These are phyloP conservation scores for Botrytis aclada DNA, from an alignment of 2,329 filamentous ascomycete species.

Conservation along the genomic window DNA sequence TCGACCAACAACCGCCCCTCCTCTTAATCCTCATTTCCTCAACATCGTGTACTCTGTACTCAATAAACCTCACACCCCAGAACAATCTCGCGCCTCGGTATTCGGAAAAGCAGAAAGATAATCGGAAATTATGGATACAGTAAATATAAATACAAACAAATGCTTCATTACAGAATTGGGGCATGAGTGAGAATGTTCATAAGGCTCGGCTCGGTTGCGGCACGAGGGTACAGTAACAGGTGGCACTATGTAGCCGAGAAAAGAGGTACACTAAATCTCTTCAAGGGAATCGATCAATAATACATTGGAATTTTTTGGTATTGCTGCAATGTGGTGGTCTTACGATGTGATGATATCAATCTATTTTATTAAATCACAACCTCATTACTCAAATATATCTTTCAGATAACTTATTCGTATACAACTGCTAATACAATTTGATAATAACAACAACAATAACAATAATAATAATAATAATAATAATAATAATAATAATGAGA, in stretches of 20 bases:
- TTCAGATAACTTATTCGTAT: no score
- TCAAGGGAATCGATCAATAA: no score
- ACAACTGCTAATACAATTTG: background rate
- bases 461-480: no score
- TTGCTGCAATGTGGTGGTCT: no score
- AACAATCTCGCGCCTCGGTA: background rate
- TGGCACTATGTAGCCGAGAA: background rate
- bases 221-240: background rate
- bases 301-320: no score
- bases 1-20: background rate
- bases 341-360: no score
- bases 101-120: background rate
- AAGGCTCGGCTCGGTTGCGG: background rate
- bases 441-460: no score
- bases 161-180: background rate
- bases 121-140: background rate
- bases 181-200: background rate
- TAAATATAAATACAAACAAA: background rate
- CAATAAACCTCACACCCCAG: background rate
- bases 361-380: background rate
- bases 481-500: no score
- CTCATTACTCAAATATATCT: background rate
- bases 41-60: background rate
- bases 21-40: background rate
- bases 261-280: background rate